Evolutionary conservation across 2,329 filamentous ascomycete genomes (phyloP), one percentile per base, ranked within the genome.

Genomic region (Chaetothyriales sp.): DNA sequence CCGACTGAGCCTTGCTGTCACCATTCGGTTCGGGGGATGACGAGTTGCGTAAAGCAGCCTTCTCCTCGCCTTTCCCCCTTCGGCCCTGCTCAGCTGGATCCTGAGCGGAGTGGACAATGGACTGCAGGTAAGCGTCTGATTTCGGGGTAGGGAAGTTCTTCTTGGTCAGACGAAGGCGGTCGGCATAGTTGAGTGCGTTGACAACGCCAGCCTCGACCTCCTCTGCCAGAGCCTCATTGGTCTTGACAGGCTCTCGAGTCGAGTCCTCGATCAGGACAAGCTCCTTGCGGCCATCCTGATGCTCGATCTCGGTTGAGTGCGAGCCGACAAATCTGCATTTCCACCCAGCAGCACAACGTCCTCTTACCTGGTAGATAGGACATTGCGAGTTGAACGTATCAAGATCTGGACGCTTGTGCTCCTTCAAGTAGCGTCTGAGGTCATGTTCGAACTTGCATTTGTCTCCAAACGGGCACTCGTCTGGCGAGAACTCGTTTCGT

Each of bases 261-360:
- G 32, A 39, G 59, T 78, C 74, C 52, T 79, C 77, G 18, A 84
- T 61, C 47, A 95, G 73, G 2, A 90, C 73, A 49, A 96, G 69
- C 68, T 96, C 90, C 61, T 85, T 87, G 58, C 78, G 78, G 7
- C 88, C 90, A 65, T 94, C 89, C 49, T 82, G 80, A 18, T 74
- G 79, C 57, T 84, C 79, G 20, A 85, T 68, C 68, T 96, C 90
- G 55, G 81, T 75, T 60, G 87, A 92, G 68, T 98, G 92, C 55
- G 86, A 93, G 55, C 77, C 77, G 32, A 86, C 84, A 63, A 95
- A 94, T 19, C 90, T 83, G 65, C 92, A 98, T 65, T 90, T 94
- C 89, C 90, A 98, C 5, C 92, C 92, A 12, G 83, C 79, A 47
- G 78, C 76, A 61, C 92, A 98, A 55, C 74, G 79, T 10, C 89